Base-by-base conservation (phyloP, 2,329 filamentous ascomycete genomes). In the Aspergillus aculeatus region DNA sequence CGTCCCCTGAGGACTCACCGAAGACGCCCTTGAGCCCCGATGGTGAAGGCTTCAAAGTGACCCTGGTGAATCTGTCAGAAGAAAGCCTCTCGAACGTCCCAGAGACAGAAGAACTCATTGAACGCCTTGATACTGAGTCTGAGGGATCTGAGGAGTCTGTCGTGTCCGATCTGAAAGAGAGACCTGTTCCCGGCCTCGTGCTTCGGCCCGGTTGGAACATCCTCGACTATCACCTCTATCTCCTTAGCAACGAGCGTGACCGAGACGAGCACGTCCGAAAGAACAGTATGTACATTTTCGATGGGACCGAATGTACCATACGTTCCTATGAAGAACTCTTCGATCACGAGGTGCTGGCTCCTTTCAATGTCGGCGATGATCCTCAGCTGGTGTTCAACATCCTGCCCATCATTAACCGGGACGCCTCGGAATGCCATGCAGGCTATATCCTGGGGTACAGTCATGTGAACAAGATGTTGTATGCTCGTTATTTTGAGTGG, bases 181-280 rank as follows among this genome's bases (percentile, higher is more conserved):
- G 61, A 6, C 51, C 50, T 23, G 52, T 58, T 19, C 55, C 59
- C 6, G 64, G 59, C 47, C 51, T 58, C 21, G 58, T 68, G 44
- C 61, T 54, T 14, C 71, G 74, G 47, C 71, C 71, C 6, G 53
- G 53, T 7, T 75, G 70, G 71, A 64, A 66, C 10, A 62, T 73
- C 14, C 57, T 74, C 9, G 73, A 75, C 58, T 75, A 72, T 29
- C 65, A 73, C 19, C 54, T 75, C 16, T 74, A 73, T 48, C 67
- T 75, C 11, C 61, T 61, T 16, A 54, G 58, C n/a, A 59, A 70
- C 26, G 72, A 75, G 47, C 55, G 47, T 4, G 61, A 58, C 9
- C 66, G 61, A 48, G 64, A 68, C 19, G 44, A 32, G 19, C n/a
- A 62, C 16, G 47, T 26, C 3, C 62, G 71, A 6, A 60, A 64